Evolutionary conservation across 345 rosid genomes (phyloP), one percentile per base, ranked within the genome.

Genomic region (Populus davidiana): DNA sequence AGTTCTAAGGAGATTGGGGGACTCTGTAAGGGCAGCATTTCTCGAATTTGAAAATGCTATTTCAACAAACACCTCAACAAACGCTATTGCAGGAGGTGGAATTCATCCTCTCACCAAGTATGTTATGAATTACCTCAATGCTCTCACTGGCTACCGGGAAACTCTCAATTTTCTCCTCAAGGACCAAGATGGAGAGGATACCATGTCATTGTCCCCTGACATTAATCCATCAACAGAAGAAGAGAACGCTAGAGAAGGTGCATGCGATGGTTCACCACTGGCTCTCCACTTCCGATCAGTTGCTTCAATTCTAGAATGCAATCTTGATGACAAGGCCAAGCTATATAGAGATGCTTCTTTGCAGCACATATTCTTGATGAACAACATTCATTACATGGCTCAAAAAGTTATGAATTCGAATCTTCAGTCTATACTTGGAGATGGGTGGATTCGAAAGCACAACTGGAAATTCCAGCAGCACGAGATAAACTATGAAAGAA

Each of bases 361-460:
- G 86, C 92, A 85, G 72, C 97, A 93, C 77, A 80, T 93, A 52
- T 94, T 94, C 83, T 80, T 94, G 81, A 88, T 91, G 90, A 94
- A 94, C 91, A 94, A 94, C 69, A 79, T 94, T 38, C 88, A 94
- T 77, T 94, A 94, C 90, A 93, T 94, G 90, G 89, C 95, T 14
- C 86, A 90, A 67, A 94, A 94, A 81, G 94, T 90, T 63, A 83
- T 85, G 77, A 85, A 86, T 62, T 90, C 97, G 0, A 95, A 91
- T 71, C 92, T 94, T 43, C 78, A 88, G 75, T 84, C 69, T 39
- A 79, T 90, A 50, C 91, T 93, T 1, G 95, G 91, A 35, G 95
- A 90, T 68, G 90, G 87, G 31, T 94, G 98, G 98, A 89, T 83
- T 69, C 80, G 94, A 49, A 93, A 89, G 80, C 92, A 85, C 81